Evolutionary conservation across 1,284 basidiomycete species (phyloP).

Genomic region (Moniliella sp.): DNA sequence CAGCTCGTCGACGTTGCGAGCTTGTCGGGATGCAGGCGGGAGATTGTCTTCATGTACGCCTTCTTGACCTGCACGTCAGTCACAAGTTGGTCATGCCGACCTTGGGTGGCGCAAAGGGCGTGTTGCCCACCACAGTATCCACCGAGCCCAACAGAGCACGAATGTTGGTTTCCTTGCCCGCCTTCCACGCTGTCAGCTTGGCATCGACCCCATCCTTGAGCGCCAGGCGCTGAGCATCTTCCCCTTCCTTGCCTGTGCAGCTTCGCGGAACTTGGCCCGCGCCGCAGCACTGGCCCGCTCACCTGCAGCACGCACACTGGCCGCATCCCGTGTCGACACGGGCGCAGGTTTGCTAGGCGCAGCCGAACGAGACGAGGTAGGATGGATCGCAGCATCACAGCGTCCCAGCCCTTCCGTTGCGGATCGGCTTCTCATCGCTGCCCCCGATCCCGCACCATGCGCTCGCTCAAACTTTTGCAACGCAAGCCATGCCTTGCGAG

Average conservation of each 20-base stretch:
- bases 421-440: slow-evolving; percentile 13
- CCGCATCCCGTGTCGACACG: background rate
- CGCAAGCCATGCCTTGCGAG: slow-evolving; percentile 58
- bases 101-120: slow-evolving; percentile 58
- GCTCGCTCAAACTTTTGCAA: slow-evolving; percentile 40
- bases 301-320: background rate
- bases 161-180: slow-evolving; percentile 72
- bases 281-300: background rate
- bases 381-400: no score
- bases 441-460: slow-evolving; percentile 39
- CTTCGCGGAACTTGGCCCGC: background rate
- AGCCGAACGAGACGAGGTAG: no score
- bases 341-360: slow-evolving; percentile 15
- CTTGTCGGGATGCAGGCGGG: slow-evolving; percentile 86
- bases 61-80: slow-evolving; percentile 70
- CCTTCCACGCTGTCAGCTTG: slow-evolving; percentile 55
- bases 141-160: slow-evolving; percentile 68
- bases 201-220: slow-evolving; percentile 63
- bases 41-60: slow-evolving; percentile 72
- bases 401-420: slow-evolving; percentile 14
- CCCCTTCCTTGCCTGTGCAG: slow-evolving; percentile 45
- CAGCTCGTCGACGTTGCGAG: no score
- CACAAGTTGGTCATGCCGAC: slow-evolving; percentile 70
- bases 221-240: slow-evolving; percentile 47
- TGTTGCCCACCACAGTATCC: no score